A percentile compares a stretch with the other conserved stretches of the same genome.
phyloP scores from a whole-genome alignment of 2,329 filamentous ascomycete genomes.

The Xenoacremonium recifei region DNA sequence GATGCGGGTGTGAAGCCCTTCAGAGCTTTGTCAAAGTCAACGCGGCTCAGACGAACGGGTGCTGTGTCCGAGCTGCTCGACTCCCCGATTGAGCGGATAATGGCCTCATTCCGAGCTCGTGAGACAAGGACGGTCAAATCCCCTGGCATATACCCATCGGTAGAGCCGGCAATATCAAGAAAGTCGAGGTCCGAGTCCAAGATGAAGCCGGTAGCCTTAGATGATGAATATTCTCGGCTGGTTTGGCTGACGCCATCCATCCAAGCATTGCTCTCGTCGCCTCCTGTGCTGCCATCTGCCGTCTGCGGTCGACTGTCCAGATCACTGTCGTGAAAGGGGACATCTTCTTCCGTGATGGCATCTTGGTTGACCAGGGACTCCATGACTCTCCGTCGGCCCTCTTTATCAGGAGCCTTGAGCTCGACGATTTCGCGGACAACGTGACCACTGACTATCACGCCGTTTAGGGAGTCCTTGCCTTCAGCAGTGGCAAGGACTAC shows the following conservation, averaged over 20 bases:
- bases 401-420: conserved; percentile 89
- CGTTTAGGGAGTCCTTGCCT: conserved; percentile 89
- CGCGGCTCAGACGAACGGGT: conserved; percentile 62
- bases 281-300: conserved; percentile 49
- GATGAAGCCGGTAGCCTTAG: conserved; percentile 61
- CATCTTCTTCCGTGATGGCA: conserved; percentile 38
- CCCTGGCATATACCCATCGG: conserved; percentile 97
- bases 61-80: conserved; percentile 44
- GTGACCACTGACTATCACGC: conserved; percentile 85
- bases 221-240: conserved; percentile 38
- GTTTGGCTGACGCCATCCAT: conserved; percentile 68
- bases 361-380: conserved; percentile 70
- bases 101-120: conserved; percentile 84
- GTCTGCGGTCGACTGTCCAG: conserved; percentile 54
- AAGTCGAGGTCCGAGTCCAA: conserved; percentile 81
- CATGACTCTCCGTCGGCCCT: conserved; percentile 78
- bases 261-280: conserved; percentile 65
- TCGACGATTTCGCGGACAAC: conserved; percentile 88
- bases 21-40: conserved; percentile 81
- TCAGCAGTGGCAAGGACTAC: conserved; percentile 89
- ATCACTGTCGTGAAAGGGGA: conserved; percentile 35
- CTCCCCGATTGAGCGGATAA: conserved; percentile 76
- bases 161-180: conserved; percentile 87
- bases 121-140: conserved; percentile 85
- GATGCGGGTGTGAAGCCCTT: conserved; percentile 95